Base-by-base conservation (phyloP, 2,329 filamentous ascomycete species). In the Venturia carpophila region DNA sequence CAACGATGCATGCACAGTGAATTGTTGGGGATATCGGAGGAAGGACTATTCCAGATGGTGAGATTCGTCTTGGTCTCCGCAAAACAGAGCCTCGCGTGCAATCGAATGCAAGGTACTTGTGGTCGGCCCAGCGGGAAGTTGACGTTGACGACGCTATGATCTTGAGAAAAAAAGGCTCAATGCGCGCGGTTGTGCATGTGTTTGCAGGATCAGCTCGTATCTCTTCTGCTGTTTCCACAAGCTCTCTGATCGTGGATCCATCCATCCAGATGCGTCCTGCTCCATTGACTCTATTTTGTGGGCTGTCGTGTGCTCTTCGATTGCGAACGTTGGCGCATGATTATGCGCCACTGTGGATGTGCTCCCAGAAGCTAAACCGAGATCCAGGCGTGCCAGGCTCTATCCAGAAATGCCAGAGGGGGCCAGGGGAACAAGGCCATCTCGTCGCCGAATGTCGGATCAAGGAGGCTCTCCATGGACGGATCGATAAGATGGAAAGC, bases 21-120 rank as follows among this genome's bases (percentile, higher is more conserved):
- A n/a, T 58, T n/a, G 52, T 37, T 58, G 52, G 52, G 27, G 52
- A n/a, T 37, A n/a, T 19, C 30, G 30, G 52, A n/a, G 30, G 30
- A n/a, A 7, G 27, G 30, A 37, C 52, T 37, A 6, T 56, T 56
- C 13, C 7, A 37, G 52, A n/a, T 37, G 52, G 52, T 17, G 52
- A 30, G 37, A 34, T 19, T 19, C 30, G 5, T 19, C 11, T 15
- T 58, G 27, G 52, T 58, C 52, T 58, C 52, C 30, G 52, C 52
- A n/a, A 34, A 58, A 37, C 37, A 34, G 52, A 58, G 52, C 5
- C 30, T 58, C 52, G 52, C 52, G 10, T 58, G 52, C 52, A 37
- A 34, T 39, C 6, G 52, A 37, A 58, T 58, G 52, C 52, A 58
- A 58, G 52, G 52, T 58, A 58, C 17, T 58, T 58, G 19, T 37